Evolutionary conservation across 352 stramenopile genomes (phyloP), one percentile per base, ranked within the genome.

Genomic region (Pythium rishiriense): DNA sequence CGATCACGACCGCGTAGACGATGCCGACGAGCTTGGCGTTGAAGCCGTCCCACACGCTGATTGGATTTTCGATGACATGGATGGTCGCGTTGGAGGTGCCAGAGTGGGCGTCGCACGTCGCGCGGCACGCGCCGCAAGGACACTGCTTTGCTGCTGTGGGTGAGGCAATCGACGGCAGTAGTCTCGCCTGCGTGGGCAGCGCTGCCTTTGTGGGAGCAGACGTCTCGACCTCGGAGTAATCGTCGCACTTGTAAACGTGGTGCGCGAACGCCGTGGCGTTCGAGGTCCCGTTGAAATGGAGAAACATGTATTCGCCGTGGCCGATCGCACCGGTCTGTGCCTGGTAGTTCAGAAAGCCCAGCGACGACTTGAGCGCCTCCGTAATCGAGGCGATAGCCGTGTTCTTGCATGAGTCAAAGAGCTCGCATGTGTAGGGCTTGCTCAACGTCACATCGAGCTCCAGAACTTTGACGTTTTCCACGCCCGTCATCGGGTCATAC

Each of bases 301-400:
- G 64, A 22, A 83, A 82, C 65, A 97, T 85, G 64, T 83, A 97
- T 65, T 97, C 80, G n/a, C 88, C 88, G 64, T 97, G 88, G 33
- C 87, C 85, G 29, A 97, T 76, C 7, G 87, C 88, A 6, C 87
- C 88, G 4, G 87, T 93, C 70, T 97, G 88, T 70, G 90, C 83
- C 67, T 97, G 88, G 64, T 93, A 97, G 62, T 94, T 95, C 25
- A 97, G 73, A 52, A 97, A 93, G 7, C 88, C 88, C 14, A 96
- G 66, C 15, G 83, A 92, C 28, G 84, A 93, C 71, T 93, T 91
- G 75, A 95, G 87, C 15, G 75, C 81, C 15, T 86, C 73, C 7
- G 71, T 74, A 47, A 88, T 74, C 1, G 85, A 93, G 19, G 76
- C 87, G 29, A 95, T 93, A 1, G 79, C 78, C 43, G 88, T 93